Percentiles rank a stretch among this genome's conserved stretches.
These are phyloP conservation scores for Dendrobium huoshanense DNA, from an alignment of 106 monocot genomes.

Conservation along the genomic window DNA sequence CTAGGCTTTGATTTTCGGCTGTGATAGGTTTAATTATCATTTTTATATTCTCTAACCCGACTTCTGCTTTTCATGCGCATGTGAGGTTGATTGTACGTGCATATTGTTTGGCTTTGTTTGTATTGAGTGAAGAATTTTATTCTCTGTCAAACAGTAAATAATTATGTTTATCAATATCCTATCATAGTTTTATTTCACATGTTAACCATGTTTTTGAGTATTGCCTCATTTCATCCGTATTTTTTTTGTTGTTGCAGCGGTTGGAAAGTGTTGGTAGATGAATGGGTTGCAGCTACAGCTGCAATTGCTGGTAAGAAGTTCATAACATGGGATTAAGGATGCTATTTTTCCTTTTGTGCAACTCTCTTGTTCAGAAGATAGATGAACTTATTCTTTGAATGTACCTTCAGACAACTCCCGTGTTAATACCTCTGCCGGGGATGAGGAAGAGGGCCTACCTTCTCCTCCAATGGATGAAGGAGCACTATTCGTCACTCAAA, in stretches of 20 bases:
- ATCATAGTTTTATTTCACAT: neutral
- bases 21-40: too few species aligned
- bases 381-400: neutral
- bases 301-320: conserved; percentile 2
- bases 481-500: conserved; percentile 51
- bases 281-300: conserved; percentile 46
- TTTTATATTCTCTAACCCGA: too few species aligned
- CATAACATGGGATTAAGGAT: neutral
- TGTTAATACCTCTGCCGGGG: conserved; percentile 44
- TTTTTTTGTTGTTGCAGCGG: conserved; percentile 33
- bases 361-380: neutral
- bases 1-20: too few species aligned
- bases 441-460: conserved; percentile 60
- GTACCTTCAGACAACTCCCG: conserved; percentile 36
- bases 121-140: too few species aligned
- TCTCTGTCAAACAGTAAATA: neutral
- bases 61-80: too few species aligned
- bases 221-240: neutral
- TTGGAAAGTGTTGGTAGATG: conserved; percentile 79
- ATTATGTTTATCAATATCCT: conserved; percentile 1
- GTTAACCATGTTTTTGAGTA: neutral
- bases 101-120: too few species aligned
- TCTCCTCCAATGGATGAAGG: conserved; percentile 88
- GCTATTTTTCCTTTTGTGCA: neutral
- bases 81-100: too few species aligned